Conservation (phyloP, 345 rosid species). For the Firmiana major region DNA sequence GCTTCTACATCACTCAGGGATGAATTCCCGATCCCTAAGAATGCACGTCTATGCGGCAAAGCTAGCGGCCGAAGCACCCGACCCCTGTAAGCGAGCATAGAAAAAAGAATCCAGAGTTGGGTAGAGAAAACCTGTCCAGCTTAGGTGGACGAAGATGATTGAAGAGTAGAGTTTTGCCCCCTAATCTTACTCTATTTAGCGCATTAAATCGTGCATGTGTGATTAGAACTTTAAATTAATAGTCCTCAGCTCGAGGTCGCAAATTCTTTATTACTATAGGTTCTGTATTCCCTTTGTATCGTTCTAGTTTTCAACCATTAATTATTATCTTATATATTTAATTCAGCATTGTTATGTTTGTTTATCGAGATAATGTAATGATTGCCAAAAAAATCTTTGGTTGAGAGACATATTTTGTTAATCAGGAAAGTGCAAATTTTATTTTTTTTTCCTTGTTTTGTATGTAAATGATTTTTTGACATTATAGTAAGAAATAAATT, state of each 20-base stretch:
- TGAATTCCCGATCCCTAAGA: slow-evolving; percentile 84
- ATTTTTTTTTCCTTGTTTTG: too few relatives aligned
- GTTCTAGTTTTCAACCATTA: neutral
- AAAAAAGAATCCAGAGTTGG: neutral
- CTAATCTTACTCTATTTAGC: slow-evolving; percentile 18
- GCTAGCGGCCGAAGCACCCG: slow-evolving; percentile 74
- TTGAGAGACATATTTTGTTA: too few relatives aligned
- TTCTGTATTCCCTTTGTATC: neutral
- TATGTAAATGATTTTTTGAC: too few relatives aligned
- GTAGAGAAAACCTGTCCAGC: too few relatives aligned
- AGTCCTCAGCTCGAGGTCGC: slow-evolving; percentile 61
- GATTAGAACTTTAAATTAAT: slow-evolving; percentile 11
- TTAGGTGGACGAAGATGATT: slow-evolving; percentile 17
- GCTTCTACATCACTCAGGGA: slow-evolving; percentile 76
- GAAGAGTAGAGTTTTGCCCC: slow-evolving; percentile 23
- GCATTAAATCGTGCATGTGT: neutral
- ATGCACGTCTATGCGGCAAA: slow-evolving; percentile 76
- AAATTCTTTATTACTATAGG: slow-evolving; percentile 27
- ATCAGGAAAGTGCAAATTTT: too few relatives aligned
- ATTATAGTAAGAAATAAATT: too few relatives aligned
- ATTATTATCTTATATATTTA: neutral
- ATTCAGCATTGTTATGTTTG: neutral
- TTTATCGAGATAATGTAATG: too few relatives aligned
- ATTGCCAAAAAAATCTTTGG: too few relatives aligned
- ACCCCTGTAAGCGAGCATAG: slow-evolving; percentile 40